Base-by-base conservation (phyloP, 2,329 filamentous ascomycete species). In the Aspergillus fumigatus region DNA sequence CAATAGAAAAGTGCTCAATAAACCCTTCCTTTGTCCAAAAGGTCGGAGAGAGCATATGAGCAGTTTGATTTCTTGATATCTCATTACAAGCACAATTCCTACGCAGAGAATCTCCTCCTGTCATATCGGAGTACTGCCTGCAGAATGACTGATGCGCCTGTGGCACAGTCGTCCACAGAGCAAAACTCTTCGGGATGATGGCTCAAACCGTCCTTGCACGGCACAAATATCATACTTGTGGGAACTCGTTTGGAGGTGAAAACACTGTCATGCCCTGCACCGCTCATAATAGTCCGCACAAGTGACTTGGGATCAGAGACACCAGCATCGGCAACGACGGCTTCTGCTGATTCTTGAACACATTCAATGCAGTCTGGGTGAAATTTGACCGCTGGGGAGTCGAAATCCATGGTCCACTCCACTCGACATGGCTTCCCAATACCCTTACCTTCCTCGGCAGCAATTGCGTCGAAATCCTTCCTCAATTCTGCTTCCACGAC, bases 201-300 rank as follows among this genome's bases (percentile, higher is more conserved):
- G 63, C 82, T 86, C 21, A 88, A 73, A 1, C 85, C 85, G 62
- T 85, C 81, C 65, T 77, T 80, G 60, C 83, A 87, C 4, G 84
- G 84, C 19, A 87, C 82, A 62, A 88, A 88, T 27, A 88, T 84
- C 85, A 88, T 88, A 47, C 82, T 81, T 2, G 84, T 86, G 17
- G 85, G 85, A 48, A 82, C 83, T 40, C 77, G 75, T 60, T 80
- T 79, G 48, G 80, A 84, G 5, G 84, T 80, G 59, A 85, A 84
- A 5, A 87, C 84, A 62, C 81, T 85, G 62, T 87, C 85, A 70
- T 88, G 85, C 0, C 85, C 85, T n/a, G 85, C 85, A 25, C 85
- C 85, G 60, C 79, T 83, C 57, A 80, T 84, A 75, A 88, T 86
- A 23, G 72, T 73, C 53, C 77, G 75, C 49, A 78, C 74, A 49